Percentiles rank a stretch among this genome's conserved stretches.
phyloP scores from a whole-genome alignment of 148 eudicot genomes.

The Chenopodium album region DNA sequence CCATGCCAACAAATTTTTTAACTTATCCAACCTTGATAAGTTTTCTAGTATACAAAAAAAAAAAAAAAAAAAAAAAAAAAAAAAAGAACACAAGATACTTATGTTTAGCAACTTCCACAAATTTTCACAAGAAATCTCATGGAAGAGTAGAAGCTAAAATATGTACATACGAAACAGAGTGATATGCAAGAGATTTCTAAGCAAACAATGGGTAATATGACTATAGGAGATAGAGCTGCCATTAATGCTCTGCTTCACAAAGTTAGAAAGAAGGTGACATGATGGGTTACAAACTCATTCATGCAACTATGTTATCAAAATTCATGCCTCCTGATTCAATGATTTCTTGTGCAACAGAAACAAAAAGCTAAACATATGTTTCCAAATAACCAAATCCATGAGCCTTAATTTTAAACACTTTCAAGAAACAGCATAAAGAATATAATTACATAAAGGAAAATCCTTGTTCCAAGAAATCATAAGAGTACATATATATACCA shows the following conservation, averaged over 20 bases:
- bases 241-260: neutral
- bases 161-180: neutral
- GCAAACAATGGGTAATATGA: neutral
- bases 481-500: constrained; percentile 45
- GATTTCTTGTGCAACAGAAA: neutral
- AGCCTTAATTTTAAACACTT: neutral
- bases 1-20: neutral
- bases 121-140: neutral
- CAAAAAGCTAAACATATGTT: neutral
- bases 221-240: neutral
- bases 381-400: neutral
- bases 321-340: neutral
- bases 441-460: neutral
- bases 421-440: neutral
- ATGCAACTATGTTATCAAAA: neutral
- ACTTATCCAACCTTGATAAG: neutral
- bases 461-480: neutral
- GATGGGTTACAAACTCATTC: neutral
- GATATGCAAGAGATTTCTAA: neutral
- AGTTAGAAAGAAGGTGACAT: neutral
- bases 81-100: neutral
- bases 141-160: neutral
- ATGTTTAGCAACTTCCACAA: neutral
- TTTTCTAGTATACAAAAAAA: neutral
- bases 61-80: too few species aligned